phyloP scores from a whole-genome alignment of 371 early-diverging fungal species.

The Smittium culicis region DNA sequence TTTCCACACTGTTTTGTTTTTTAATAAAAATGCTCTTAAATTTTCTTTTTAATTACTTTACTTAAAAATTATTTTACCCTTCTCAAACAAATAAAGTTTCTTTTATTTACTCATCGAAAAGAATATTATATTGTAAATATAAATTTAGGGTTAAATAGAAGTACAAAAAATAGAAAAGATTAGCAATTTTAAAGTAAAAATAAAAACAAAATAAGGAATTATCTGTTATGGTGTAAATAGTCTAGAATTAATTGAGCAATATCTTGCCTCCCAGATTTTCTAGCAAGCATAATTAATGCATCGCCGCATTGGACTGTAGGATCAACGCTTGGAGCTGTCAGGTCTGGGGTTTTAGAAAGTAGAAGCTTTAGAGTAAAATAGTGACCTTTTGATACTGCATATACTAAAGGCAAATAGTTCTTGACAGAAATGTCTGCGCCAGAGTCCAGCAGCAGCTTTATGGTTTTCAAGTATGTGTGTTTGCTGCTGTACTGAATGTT shows the following conservation, averaged over 20 bases:
- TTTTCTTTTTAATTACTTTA: too few species aligned
- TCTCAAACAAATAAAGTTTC: too few species aligned
- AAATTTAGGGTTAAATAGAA: too few species aligned
- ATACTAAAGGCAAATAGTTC: slow-evolving; percentile 18
- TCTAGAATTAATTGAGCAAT: slow-evolving; percentile 5
- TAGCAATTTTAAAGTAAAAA: too few species aligned
- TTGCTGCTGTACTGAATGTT: neutral
- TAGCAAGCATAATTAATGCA: slow-evolving; percentile 1
- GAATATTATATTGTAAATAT: too few species aligned
- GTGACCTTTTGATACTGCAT: slow-evolving; percentile 23
- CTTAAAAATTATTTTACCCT: too few species aligned
- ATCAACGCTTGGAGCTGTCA: slow-evolving; percentile 6
- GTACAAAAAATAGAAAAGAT: too few species aligned
- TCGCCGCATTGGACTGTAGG: neutral
- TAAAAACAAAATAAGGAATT: too few species aligned
- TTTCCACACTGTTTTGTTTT: too few species aligned
- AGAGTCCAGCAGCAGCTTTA: slow-evolving; percentile 15
- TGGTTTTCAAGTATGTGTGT: slow-evolving; percentile 11
- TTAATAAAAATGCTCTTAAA: too few species aligned
- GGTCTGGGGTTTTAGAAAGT: slow-evolving; percentile 14
- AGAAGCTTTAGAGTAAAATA: slow-evolving; percentile 15
- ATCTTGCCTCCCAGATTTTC: slow-evolving; percentile 7
- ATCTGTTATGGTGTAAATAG: neutral
- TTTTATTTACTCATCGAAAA: too few species aligned
- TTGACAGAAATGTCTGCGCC: slow-evolving; percentile 20